These are phyloP conservation scores for Sporisorium scitamineum DNA, from an alignment of 1,284 basidiomycete species.

Conservation along the genomic window DNA sequence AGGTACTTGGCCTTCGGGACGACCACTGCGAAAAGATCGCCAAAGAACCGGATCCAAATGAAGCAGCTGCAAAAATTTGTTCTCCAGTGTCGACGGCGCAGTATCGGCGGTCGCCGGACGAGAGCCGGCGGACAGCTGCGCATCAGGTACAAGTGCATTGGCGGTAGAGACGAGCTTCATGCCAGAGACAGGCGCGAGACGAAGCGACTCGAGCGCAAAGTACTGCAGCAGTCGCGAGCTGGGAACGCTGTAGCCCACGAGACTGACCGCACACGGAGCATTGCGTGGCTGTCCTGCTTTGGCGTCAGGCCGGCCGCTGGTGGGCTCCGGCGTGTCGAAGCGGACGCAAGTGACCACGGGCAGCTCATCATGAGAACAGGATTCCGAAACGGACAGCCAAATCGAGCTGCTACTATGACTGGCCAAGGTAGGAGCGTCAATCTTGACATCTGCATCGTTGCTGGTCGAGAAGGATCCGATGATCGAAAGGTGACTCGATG, in stretches of 20 bases:
- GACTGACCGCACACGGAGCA: conserved; percentile 21
- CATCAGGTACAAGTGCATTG: conserved; percentile 19
- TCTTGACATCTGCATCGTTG: neutral
- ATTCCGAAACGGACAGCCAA: conserved; percentile 7
- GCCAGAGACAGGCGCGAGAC: conserved; percentile 59
- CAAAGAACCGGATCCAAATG: conserved; percentile 57
- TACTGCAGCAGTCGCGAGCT: conserved; percentile 73
- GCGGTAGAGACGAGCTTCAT: conserved; percentile 41
- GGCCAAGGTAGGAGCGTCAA: neutral
- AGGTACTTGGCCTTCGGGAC: conserved; percentile 2
- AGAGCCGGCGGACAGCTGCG: conserved; percentile 10
- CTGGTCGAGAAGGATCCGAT: conserved; percentile 7
- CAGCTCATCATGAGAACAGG: neutral
- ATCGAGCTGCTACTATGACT: neutral
- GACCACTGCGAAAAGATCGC: conserved; percentile 51
- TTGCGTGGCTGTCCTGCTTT: neutral
- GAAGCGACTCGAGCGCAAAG: conserved; percentile 73
- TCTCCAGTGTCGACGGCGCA: conserved; percentile 31
- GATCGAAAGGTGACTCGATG: conserved; percentile 3
- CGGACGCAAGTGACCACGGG: conserved; percentile 15
- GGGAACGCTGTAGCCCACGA: conserved; percentile 74
- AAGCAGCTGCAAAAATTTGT: conserved; percentile 36
- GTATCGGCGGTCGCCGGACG: neutral
- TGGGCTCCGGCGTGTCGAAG: neutral
- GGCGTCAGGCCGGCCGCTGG: neutral